These are phyloP conservation scores for Plectosphaerella sp. DNA, from an alignment of 2,329 filamentous ascomycete genomes.

Conservation along the genomic window DNA sequence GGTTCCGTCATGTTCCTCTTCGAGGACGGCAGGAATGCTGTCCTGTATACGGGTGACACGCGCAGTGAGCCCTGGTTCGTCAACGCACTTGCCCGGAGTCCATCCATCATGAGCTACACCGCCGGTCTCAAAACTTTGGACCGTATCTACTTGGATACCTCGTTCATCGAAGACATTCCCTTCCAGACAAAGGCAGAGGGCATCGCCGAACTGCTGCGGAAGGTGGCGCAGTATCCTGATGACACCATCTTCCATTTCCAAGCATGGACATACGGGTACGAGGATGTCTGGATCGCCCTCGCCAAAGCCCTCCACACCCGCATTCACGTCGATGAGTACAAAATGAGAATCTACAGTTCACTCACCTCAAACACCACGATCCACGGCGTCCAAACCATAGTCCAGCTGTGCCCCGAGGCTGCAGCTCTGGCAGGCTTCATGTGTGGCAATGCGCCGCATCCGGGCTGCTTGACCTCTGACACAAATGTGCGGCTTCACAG, in stretches of 20 bases:
- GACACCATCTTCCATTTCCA: conserved; percentile 81
- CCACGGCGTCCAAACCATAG: conserved; percentile 26
- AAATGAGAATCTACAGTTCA: conserved; percentile 65
- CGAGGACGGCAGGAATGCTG: conserved; percentile 65
- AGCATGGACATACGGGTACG: conserved; percentile 86
- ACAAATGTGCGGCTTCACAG: conserved; percentile 69
- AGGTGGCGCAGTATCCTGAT: conserved; percentile 62
- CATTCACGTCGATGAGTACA: conserved; percentile 82
- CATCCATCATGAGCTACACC: conserved; percentile 70
- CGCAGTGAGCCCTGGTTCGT: conserved; percentile 86
- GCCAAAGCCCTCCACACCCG: conserved; percentile 63
- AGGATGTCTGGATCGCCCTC: conserved; percentile 85
- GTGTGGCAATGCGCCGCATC: conserved; percentile 65
- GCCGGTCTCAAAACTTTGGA: conserved; percentile 64
- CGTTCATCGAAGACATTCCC: conserved; percentile 48
- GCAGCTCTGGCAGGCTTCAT: conserved; percentile 68
- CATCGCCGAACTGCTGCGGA: conserved; percentile 65
- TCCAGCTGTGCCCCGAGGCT: conserved; percentile 51
- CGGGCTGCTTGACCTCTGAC: conserved; percentile 68
- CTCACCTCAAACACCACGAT: conserved; percentile 44
- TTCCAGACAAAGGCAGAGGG: conserved; percentile 69
- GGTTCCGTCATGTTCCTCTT: conserved; percentile 92
- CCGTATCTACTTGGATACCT: conserved; percentile 86
- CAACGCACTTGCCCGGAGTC: conserved; percentile 65
- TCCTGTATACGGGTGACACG: conserved; percentile 87